Evolutionary conservation across 164 flowering plant species (phyloP), one percentile per base, ranked within the genome.

Genomic region (Taxillus chinensis): DNA sequence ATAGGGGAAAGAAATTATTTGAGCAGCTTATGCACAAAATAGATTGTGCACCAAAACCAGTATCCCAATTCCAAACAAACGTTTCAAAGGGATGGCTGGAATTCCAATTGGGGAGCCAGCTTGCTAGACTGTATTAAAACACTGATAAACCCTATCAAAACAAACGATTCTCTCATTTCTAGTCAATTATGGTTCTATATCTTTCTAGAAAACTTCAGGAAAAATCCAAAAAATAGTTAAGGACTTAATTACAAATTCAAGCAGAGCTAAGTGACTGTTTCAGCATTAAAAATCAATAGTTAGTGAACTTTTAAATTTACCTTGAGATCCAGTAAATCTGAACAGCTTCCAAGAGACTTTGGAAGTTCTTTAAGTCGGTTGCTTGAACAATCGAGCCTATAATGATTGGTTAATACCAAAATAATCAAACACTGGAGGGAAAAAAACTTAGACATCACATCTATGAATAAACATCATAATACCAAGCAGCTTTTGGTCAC

Each of bases 311-410:
- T 0, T 39, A 48, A 56, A 40, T 64, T 61, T 77, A 91, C 99
- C 96, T 95, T 95, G 48, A 90, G 68, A 2, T 95, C 97, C 57
- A 89, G 78, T 67, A 95, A 78, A 57, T 80, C 73, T 59, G 62
- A 45, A 74, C 99, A 95, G 41, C 71, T 78, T 63, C 97, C 96
- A 67, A 95, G 82, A 7, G 90, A 80, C 70, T 68, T 63, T 51
- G 99, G 96, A 38, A 95, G 79, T 74, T 80, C 90, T 74, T 71
- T 73, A 27, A 95, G 87, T 74, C 62, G 79, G 71, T 95, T 95
- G 70, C 70, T 79, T 55, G 98, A 93, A 80, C 95, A 93, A 78
- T 90, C 97, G 68, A 90, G 61, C 85, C 98, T 93, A 72, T 11
- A 72, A 48, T 4, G 10, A 55, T 13, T 12, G 37, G 59, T 17